phyloP scores from a whole-genome alignment of 208 protist genomes.

The Wallacemonas rigidus region DNA sequence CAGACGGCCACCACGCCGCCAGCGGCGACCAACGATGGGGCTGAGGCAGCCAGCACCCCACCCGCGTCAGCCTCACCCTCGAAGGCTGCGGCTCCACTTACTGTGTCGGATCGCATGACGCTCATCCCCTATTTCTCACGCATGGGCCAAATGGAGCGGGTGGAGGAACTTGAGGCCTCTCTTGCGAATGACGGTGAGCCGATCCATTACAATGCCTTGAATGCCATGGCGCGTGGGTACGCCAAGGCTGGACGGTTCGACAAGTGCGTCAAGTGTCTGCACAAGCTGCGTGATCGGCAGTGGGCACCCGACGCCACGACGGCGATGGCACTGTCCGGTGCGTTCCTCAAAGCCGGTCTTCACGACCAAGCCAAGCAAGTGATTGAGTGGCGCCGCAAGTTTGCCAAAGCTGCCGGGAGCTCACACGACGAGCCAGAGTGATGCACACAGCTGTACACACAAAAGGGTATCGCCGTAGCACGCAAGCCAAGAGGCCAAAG shows the following conservation, averaged over 20 bases:
- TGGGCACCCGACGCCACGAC: conserved; percentile 85
- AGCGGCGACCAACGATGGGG: too few species aligned
- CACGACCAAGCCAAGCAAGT: conserved; percentile 89
- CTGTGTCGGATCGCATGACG: conserved; percentile 37
- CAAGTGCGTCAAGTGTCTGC: conserved; percentile 82
- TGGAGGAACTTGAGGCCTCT: conserved; percentile 59
- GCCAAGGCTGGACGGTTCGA: conserved; percentile 74
- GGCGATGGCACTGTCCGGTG: conserved; percentile 67
- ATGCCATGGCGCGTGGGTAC: conserved; percentile 83
- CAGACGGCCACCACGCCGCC: too few species aligned
- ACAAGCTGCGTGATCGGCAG: conserved; percentile 75
- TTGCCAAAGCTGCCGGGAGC: conserved; percentile 49
- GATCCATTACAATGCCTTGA: conserved; percentile 69
- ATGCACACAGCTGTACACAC: too few species aligned
- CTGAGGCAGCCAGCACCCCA: too few species aligned
- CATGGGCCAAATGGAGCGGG: conserved; percentile 70
- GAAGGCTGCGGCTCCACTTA: conserved; percentile 13
- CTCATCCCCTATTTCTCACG: conserved; percentile 89
- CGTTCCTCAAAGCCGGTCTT: conserved; percentile 84
- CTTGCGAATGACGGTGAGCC: conserved; percentile 31
- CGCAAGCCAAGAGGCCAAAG: too few species aligned
- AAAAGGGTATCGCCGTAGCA: too few species aligned
- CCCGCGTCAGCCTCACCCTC: too few species aligned
- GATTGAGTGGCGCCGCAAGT: conserved; percentile 85
- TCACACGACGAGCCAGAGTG: not conserved